phyloP scores from a whole-genome alignment of 2,329 filamentous ascomycete species.

The Lachnellula suecica region DNA sequence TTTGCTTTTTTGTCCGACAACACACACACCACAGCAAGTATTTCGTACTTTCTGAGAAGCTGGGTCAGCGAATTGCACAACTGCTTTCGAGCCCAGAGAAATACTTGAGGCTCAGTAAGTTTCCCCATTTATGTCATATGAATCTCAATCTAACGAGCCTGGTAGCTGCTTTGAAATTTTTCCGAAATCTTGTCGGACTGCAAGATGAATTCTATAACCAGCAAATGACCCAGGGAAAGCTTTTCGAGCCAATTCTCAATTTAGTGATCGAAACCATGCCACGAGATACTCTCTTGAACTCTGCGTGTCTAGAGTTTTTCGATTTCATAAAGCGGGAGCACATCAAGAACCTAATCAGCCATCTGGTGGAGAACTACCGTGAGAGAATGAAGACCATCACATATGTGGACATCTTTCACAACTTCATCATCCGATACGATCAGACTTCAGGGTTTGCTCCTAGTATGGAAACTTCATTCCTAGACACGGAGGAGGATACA shows the following conservation, averaged over 20 bases:
- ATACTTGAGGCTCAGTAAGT: slow-evolving; percentile 83
- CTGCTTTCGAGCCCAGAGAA: slow-evolving; percentile 84
- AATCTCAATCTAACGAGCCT: slow-evolving; percentile 14
- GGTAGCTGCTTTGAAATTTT: slow-evolving; percentile 85
- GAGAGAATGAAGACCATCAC: slow-evolving; percentile 73
- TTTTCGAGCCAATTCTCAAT: slow-evolving; percentile 81
- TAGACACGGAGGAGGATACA: slow-evolving; percentile 66
- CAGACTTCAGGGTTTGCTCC: slow-evolving; percentile 68
- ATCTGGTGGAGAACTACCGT: slow-evolving; percentile 81
- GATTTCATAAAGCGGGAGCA: slow-evolving; percentile 84
- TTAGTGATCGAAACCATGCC: slow-evolving; percentile 84
- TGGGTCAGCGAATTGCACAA: slow-evolving; percentile 78
- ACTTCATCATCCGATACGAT: slow-evolving; percentile 75
- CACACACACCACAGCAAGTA: slow-evolving; percentile 84
- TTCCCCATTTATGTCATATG: neutral
- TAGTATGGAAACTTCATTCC: slow-evolving; percentile 66
- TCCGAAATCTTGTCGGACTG: slow-evolving; percentile 80
- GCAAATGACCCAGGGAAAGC: slow-evolving; percentile 76
- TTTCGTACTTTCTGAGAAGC: slow-evolving; percentile 78
- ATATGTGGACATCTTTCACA: slow-evolving; percentile 82
- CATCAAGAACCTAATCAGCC: slow-evolving; percentile 76
- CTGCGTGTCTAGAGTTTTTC: slow-evolving; percentile 90
- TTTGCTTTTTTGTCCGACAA: slow-evolving; percentile 91
- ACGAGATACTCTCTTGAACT: slow-evolving; percentile 89
- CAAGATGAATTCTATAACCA: slow-evolving; percentile 91